Conservation (phyloP, 208 protist species). For the Trypanosomatidae sp. region DNA sequence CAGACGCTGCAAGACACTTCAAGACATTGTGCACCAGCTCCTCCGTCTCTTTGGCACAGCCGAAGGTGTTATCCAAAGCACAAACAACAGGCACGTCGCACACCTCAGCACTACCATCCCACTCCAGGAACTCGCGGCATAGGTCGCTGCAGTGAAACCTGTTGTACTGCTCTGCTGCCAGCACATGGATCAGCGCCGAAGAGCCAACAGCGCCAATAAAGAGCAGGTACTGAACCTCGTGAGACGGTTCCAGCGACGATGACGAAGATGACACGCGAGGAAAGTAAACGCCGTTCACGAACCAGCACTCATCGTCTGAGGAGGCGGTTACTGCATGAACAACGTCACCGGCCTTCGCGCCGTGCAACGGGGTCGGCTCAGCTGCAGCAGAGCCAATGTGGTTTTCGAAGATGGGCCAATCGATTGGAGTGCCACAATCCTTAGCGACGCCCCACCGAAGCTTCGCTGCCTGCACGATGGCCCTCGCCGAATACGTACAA, state of each 20-base stretch:
- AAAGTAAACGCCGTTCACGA: conserved; percentile 71
- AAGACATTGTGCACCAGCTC: background rate
- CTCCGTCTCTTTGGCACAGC: background rate
- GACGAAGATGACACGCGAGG: conserved; percentile 20
- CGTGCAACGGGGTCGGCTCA: background rate
- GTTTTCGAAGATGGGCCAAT: conserved; percentile 28
- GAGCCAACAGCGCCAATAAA: conserved; percentile 59
- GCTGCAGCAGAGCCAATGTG: background rate
- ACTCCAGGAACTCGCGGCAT: conserved; percentile 40
- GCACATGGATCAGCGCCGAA: conserved; percentile 53
- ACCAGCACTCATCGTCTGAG: conserved; percentile 28
- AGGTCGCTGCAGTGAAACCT: conserved; percentile 57
- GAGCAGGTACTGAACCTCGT: conserved; percentile 59
- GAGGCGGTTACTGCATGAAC: background rate
- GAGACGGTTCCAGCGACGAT: background rate
- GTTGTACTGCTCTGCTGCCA: conserved; percentile 71
- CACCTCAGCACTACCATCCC: conserved; percentile 19
- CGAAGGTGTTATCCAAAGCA: conserved; percentile 56
- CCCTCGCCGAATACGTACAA: conserved; percentile 21
- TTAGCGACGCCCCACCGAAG: background rate
- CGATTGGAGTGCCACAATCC: conserved; percentile 4
- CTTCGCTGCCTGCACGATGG: conserved; percentile 21
- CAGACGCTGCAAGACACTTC: background rate
- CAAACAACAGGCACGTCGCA: conserved; percentile 26
- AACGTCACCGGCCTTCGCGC: background rate